Evolutionary conservation across 2,329 filamentous ascomycete species (phyloP).

Genomic region (Trichophyton mentagrophytes): DNA sequence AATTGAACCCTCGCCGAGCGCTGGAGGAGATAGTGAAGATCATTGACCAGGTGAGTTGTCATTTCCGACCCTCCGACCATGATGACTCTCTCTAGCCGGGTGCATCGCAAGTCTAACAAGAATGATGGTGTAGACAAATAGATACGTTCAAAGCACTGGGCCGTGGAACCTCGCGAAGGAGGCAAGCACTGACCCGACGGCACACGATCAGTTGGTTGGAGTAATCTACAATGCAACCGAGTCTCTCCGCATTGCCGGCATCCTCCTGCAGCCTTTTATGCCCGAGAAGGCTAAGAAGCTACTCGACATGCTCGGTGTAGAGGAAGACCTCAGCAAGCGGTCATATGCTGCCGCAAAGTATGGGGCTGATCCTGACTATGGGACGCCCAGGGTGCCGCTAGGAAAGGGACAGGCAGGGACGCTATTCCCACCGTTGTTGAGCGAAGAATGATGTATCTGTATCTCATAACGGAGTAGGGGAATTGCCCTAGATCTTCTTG

Average conservation of each 20-base stretch:
- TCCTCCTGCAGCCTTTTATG: conserved; percentile 85
- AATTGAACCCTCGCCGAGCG: conserved; percentile 51
- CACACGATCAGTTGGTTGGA: conserved; percentile 38
- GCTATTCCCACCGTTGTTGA: conserved; percentile 40
- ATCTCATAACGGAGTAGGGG: neutral
- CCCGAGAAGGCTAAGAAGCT: conserved; percentile 60
- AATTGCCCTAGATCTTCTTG: neutral
- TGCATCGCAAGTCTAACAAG: neutral
- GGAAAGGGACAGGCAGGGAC: conserved; percentile 33
- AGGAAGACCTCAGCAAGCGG: conserved; percentile 39
- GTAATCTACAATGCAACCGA: conserved; percentile 62
- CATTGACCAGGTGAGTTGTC: conserved; percentile 8
- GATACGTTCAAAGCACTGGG: conserved; percentile 48
- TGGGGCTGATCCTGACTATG: conserved; percentile 59
- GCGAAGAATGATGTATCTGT: conserved; percentile 20
- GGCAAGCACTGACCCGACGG: conserved; percentile 18
- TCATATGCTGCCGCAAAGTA: conserved; percentile 49
- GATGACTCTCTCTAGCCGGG: neutral
- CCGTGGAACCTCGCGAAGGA: conserved; percentile 53
- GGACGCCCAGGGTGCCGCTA: conserved; percentile 26
- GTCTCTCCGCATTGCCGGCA: conserved; percentile 63
- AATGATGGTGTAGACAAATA: conserved; percentile 44
- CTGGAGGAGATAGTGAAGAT: conserved; percentile 49
- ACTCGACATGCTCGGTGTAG: conserved; percentile 67
- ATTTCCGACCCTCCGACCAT: too few relatives aligned